Conservation (phyloP, 768 basidiomycete species). For the Chalciporus chontae region DNA sequence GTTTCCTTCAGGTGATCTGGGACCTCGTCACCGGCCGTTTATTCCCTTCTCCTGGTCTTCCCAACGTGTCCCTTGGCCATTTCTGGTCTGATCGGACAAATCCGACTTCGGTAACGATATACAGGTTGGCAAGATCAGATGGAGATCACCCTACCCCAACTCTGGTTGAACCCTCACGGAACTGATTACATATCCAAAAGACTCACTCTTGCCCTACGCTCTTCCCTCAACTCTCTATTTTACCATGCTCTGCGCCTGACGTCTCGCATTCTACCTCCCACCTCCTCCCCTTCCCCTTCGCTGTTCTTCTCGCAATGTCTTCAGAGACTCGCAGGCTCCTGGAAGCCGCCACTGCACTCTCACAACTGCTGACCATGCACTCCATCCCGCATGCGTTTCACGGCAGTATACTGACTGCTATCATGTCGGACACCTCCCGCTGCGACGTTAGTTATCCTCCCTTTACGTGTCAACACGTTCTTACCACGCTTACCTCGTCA, state of each 20-base stretch:
- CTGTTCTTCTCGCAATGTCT: slow-evolving; percentile 39
- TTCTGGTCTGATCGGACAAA: slow-evolving; percentile 22
- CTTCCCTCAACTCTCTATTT: slow-evolving; percentile 39
- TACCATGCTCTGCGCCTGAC: slow-evolving; percentile 54
- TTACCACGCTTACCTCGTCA: slow-evolving; percentile 16
- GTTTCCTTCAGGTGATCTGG: slow-evolving; percentile 11
- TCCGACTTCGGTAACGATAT: slow-evolving; percentile 24
- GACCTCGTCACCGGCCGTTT: not conserved
- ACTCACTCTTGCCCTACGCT: slow-evolving; percentile 36
- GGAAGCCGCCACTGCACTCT: slow-evolving; percentile 76
- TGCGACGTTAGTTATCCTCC: slow-evolving; percentile 52
- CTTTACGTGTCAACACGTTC: not conserved
- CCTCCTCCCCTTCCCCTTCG: slow-evolving; percentile 19
- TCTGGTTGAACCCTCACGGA: slow-evolving; percentile 42
- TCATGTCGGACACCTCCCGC: slow-evolving; percentile 61
- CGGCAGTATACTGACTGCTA: slow-evolving; percentile 67
- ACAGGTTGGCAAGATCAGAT: slow-evolving; percentile 23
- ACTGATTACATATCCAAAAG: slow-evolving; percentile 50
- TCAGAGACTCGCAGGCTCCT: slow-evolving; percentile 71
- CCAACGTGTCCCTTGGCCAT: slow-evolving; percentile 7
- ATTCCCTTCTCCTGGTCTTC: slow-evolving; percentile 1
- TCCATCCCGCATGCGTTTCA: slow-evolving; percentile 79
- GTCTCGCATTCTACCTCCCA: slow-evolving; percentile 27
- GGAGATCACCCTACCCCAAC: slow-evolving; percentile 29
- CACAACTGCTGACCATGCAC: slow-evolving; percentile 51